Conservation (phyloP, 1,284 basidiomycete genomes). For the Pseudozyma pruni region DNA sequence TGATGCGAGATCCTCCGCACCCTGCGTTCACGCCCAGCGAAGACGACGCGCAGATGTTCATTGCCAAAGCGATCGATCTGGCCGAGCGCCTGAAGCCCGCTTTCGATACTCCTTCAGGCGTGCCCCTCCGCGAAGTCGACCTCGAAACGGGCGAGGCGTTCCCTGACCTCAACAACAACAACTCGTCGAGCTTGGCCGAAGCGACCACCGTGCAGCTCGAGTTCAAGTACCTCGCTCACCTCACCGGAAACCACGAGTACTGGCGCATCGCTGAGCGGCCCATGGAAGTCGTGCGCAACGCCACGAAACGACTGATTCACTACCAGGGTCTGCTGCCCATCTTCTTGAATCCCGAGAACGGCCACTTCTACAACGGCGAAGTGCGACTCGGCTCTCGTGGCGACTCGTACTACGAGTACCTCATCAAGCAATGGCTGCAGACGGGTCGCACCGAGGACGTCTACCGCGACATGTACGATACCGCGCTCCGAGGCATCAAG, state of each 20-base stretch:
- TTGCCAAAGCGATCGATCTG: slow-evolving; percentile 73
- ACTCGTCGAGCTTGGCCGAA: slow-evolving; percentile 79
- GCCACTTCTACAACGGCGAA: slow-evolving; percentile 78
- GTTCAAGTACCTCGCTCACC: slow-evolving; percentile 84
- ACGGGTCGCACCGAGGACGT: slow-evolving; percentile 76
- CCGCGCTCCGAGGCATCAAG: slow-evolving; percentile 84
- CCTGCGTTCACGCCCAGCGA: slow-evolving; percentile 36
- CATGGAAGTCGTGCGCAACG: slow-evolving; percentile 55
- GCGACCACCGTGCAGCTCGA: slow-evolving; percentile 65
- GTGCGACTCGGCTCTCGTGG: slow-evolving; percentile 91
- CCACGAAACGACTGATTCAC: slow-evolving; percentile 56
- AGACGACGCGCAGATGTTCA: slow-evolving; percentile 59
- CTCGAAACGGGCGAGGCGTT: slow-evolving; percentile 76
- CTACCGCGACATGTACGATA: slow-evolving; percentile 88
- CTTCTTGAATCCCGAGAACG: slow-evolving; percentile 77
- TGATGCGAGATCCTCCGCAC: slow-evolving; percentile 55
- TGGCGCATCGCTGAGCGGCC: slow-evolving; percentile 80
- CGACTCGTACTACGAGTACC: slow-evolving; percentile 94
- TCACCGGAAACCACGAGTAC: slow-evolving; percentile 81
- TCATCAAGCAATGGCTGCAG: slow-evolving; percentile 73
- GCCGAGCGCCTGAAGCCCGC: slow-evolving; percentile 85
- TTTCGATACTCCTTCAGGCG: slow-evolving; percentile 77
- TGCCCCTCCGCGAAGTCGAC: slow-evolving; percentile 84
- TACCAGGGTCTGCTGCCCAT: slow-evolving; percentile 83
- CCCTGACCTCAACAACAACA: slow-evolving; percentile 75